Evolutionary conservation across 768 basidiomycete species (phyloP).

Genomic region (Leccinum subgranulosum): DNA sequence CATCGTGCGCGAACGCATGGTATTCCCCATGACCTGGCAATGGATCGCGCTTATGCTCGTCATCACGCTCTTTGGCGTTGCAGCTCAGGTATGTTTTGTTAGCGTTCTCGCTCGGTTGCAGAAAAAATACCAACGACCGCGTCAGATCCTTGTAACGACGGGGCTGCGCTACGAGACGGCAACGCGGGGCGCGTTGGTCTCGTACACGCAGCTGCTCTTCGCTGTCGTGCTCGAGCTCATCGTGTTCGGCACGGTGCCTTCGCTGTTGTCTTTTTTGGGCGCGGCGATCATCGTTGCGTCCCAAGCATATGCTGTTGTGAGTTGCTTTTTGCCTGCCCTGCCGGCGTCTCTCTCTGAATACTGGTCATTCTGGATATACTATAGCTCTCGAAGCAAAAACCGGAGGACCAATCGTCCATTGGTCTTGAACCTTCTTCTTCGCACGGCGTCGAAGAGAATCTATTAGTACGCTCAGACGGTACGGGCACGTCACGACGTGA

Average conservation of each 20-base stretch:
- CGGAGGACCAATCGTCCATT: neutral
- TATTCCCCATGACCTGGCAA: conserved; percentile 18
- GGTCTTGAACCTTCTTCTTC: too few species aligned
- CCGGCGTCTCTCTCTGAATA: neutral
- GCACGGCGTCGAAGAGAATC: too few species aligned
- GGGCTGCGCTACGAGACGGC: conserved; percentile 67
- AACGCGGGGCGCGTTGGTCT: conserved; percentile 56
- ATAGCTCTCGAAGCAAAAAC: conserved; percentile 5
- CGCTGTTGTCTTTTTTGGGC: conserved; percentile 58
- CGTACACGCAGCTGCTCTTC: conserved; percentile 68
- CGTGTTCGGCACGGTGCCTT: conserved; percentile 60
- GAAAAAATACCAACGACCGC: too few species aligned
- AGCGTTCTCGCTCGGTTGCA: too few species aligned
- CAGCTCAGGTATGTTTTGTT: conserved; percentile 15
- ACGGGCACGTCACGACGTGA: too few species aligned
- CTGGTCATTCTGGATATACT: neutral
- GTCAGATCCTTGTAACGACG: conserved; percentile 49
- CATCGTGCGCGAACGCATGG: neutral
- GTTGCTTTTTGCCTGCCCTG: neutral
- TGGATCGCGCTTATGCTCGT: conserved; percentile 11
- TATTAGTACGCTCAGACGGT: too few species aligned
- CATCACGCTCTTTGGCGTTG: conserved; percentile 12
- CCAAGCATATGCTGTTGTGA: conserved; percentile 5
- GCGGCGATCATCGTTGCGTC: conserved; percentile 56
- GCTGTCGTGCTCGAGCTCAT: conserved; percentile 61